phyloP scores from a whole-genome alignment of 805 yeast genomes.

The Ogataea minuta region DNA sequence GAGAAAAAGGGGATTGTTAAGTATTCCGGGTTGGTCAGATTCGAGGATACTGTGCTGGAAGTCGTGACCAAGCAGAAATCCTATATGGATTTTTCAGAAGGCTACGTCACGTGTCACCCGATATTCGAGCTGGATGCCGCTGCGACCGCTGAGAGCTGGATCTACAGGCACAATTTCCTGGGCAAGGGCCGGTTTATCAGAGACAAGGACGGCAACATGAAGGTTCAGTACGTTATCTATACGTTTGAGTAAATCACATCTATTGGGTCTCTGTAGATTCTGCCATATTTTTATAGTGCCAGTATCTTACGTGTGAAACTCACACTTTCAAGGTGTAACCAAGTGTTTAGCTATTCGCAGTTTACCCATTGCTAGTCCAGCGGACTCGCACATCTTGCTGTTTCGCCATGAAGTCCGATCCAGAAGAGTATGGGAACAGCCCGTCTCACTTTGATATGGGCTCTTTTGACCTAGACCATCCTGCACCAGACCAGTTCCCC shows the following conservation, averaged over 20 bases:
- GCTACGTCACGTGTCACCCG: constrained; percentile 51
- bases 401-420: neutral
- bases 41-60: constrained; percentile 34
- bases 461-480: neutral
- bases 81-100: constrained; percentile 41
- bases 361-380: constrained; percentile 3
- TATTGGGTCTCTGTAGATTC: neutral
- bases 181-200: constrained; percentile 62
- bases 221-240: constrained; percentile 56
- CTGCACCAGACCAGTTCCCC: neutral
- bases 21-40: constrained; percentile 50
- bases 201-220: constrained; percentile 41
- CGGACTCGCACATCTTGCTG: too few relatives aligned
- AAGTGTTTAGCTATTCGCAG: constrained; percentile 4
- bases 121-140: constrained; percentile 40
- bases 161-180: constrained; percentile 43
- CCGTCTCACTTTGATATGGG: constrained; percentile 7
- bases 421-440: neutral
- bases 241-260: constrained; percentile 25
- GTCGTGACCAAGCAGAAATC: constrained; percentile 36
- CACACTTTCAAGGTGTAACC: constrained; percentile 5
- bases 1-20: constrained; percentile 41
- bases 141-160: constrained; percentile 51
- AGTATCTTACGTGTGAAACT: constrained; percentile 7
- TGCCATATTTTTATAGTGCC: constrained; percentile 6